phyloP scores from a whole-genome alignment of 2,329 filamentous ascomycete genomes.

The Stromatinia cepivora region DNA sequence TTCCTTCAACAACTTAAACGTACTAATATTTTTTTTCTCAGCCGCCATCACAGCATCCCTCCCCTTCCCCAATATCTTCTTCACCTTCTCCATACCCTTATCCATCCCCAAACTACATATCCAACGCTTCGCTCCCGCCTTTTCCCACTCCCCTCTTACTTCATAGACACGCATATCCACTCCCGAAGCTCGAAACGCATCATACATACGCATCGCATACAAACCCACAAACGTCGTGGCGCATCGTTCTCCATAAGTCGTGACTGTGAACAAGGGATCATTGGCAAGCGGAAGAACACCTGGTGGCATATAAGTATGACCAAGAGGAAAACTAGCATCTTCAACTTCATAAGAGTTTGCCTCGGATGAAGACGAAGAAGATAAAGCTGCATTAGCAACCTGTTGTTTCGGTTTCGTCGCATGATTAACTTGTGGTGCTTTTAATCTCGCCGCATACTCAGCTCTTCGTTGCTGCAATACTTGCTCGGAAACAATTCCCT shows the following conservation, averaged over 20 bases:
- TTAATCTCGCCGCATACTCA: neutral
- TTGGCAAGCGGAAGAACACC: neutral
- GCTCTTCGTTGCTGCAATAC: too few species aligned
- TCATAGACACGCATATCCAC: neutral
- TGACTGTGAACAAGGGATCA: constrained; percentile 5
- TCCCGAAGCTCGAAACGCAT: constrained; percentile 11
- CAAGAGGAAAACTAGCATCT: constrained; percentile 12
- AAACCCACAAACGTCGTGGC: constrained; percentile 5
- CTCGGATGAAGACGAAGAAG: neutral
- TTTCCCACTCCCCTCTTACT: constrained; percentile 9
- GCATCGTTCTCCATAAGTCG: neutral
- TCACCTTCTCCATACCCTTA: neutral
- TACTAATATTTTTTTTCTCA: neutral
- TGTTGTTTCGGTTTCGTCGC: neutral
- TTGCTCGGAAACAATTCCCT: too few species aligned
- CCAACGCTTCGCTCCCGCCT: constrained; percentile 2
- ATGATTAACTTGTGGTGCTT: neutral
- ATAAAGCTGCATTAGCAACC: neutral
- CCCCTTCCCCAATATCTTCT: neutral
- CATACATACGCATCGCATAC: neutral
- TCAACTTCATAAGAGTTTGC: neutral
- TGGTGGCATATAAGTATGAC: constrained; percentile 8
- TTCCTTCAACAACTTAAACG: neutral
- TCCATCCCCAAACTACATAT: constrained; percentile 1
- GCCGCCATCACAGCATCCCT: neutral